These are phyloP conservation scores for Penicillium sp. DNA, from an alignment of 2,329 filamentous ascomycete genomes.

Conservation along the genomic window DNA sequence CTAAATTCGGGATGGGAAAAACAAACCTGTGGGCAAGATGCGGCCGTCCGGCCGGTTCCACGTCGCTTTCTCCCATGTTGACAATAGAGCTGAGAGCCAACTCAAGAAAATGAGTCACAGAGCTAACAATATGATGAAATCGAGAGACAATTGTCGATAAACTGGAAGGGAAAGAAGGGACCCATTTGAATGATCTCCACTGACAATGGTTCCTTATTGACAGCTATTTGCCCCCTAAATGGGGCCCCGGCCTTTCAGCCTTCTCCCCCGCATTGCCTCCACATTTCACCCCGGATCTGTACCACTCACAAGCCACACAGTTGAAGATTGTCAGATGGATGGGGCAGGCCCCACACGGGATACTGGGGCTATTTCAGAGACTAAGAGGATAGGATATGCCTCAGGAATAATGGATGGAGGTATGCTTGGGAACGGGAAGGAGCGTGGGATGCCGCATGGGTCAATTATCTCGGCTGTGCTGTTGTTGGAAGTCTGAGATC, in stretches of 20 bases:
- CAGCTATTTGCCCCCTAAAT: background rate
- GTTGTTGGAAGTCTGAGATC: no score
- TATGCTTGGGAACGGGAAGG: no score
- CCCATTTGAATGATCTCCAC: no score
- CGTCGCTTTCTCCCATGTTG: background rate
- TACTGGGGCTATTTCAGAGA: constrained; percentile 14
- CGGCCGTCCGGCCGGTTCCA: background rate
- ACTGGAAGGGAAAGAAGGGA: no score
- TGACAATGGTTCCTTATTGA: background rate
- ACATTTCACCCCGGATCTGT: constrained; percentile 13
- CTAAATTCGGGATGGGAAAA: no score
- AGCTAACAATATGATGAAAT: no score
- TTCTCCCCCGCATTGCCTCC: constrained; percentile 13
- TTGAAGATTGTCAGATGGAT: background rate
- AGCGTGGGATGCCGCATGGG: no score
- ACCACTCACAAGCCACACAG: background rate
- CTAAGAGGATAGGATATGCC: no score
- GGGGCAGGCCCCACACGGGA: constrained; percentile 11
- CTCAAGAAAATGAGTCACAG: no score
- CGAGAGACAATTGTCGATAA: no score
- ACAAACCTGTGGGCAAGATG: constrained; percentile 18
- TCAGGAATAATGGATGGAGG: no score
- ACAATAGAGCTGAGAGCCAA: background rate
- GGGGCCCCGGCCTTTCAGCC: background rate
- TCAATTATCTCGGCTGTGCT: no score